Percentiles rank a stretch among this genome's conserved stretches.
phyloP scores from a whole-genome alignment of 805 yeast species.

The Wickerhamiella hasegawae region DNA sequence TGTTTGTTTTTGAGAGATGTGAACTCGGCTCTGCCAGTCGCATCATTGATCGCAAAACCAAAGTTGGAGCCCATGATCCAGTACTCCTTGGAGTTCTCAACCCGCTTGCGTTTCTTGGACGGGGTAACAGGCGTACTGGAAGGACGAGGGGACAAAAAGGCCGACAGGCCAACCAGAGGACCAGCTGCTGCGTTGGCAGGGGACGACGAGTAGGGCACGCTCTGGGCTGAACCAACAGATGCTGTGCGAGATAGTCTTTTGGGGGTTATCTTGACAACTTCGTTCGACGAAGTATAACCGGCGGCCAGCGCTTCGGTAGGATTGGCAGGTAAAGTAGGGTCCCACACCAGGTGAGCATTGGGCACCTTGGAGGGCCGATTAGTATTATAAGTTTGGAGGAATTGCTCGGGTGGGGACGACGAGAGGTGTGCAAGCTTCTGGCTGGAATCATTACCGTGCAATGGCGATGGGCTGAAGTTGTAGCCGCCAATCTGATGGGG shows the following conservation, averaged over 20 bases:
- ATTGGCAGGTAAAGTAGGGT: no score
- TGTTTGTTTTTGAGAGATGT: background rate
- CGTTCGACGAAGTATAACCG: no score
- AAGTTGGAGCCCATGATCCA: constrained; percentile 5
- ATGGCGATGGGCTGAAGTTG: background rate
- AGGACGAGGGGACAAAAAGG: background rate
- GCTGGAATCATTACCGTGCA: background rate
- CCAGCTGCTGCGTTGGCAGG: constrained; percentile 2
- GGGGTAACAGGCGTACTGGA: no score
- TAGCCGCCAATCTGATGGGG: background rate
- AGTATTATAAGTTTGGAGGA: background rate
- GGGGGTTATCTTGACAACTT: no score
- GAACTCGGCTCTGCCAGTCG: constrained; percentile 4
- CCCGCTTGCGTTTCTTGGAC: no score
- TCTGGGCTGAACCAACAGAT: no score
- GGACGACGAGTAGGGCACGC: no score
- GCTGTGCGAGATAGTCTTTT: no score
- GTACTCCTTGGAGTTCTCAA: constrained; percentile 4
- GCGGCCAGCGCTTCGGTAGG: no score
- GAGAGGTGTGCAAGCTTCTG: background rate
- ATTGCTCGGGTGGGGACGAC: background rate
- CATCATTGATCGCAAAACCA: constrained; percentile 3
- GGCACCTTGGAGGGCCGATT: background rate
- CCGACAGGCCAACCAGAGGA: no score
- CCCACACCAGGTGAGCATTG: background rate